Conservation (phyloP, 352 stramenopile species). For the Aphanomyces astaci region DNA sequence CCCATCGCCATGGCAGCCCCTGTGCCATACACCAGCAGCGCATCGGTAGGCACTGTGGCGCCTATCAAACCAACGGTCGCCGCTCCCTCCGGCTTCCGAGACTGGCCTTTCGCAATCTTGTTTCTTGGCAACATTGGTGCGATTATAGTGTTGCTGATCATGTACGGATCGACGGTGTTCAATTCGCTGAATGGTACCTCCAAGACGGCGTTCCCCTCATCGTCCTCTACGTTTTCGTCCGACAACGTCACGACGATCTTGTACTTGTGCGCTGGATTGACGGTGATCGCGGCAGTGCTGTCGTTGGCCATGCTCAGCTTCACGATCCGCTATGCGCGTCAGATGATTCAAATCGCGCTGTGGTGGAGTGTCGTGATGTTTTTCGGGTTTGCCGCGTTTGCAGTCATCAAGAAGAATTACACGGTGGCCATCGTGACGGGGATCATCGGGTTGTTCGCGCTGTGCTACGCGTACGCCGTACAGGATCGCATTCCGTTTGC, state of each 20-base stretch:
- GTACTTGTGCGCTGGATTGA: constrained; percentile 42
- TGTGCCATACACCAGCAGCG: not conserved
- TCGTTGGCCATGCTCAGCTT: constrained; percentile 67
- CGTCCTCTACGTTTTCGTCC: constrained; percentile 1
- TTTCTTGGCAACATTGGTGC: constrained; percentile 70
- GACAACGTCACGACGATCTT: constrained; percentile 34
- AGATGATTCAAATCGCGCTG: constrained; percentile 79
- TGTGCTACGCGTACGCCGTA: constrained; percentile 82
- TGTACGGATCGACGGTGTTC: constrained; percentile 63
- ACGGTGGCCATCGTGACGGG: constrained; percentile 56
- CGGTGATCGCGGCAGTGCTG: constrained; percentile 48
- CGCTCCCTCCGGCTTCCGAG: constrained; percentile 40
- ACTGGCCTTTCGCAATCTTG: constrained; percentile 70
- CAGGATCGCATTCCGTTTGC: constrained; percentile 91
- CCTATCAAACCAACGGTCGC: constrained; percentile 9
- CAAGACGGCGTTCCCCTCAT: constrained; percentile 31
- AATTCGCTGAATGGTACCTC: constrained; percentile 27
- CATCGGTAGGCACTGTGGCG: not conserved
- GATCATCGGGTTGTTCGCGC: constrained; percentile 55
- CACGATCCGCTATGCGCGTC: constrained; percentile 63
- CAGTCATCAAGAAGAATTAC: constrained; percentile 56
- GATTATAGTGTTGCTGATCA: constrained; percentile 54
- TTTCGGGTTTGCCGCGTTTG: constrained; percentile 55
- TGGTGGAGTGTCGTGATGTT: constrained; percentile 76
- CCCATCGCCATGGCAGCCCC: constrained; percentile 7